Conservation (phyloP, 176 grass and related monocot genomes). For the Bothriochloa decipiens region DNA sequence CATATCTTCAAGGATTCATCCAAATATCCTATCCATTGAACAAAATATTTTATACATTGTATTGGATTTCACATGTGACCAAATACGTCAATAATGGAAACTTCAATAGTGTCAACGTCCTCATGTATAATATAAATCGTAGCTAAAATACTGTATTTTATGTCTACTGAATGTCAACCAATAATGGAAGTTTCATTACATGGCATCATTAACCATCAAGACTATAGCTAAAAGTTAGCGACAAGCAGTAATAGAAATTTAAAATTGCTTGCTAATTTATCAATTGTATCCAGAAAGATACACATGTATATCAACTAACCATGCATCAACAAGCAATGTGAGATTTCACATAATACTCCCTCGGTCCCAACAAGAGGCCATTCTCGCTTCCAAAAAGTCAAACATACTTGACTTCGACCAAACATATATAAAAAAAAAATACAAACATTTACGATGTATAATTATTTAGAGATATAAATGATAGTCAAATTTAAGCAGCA, state of each 20-base stretch:
- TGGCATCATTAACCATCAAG: not conserved
- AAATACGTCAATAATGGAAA: not conserved
- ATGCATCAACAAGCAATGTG: not conserved
- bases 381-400: no score
- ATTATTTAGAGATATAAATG: no score
- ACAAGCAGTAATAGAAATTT: not conserved
- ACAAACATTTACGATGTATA: not conserved
- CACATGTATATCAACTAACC: not conserved
- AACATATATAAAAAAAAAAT: not conserved
- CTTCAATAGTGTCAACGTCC: not conserved
- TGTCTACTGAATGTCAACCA: not conserved
- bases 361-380: no score
- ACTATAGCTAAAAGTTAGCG: not conserved
- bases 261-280: not conserved
- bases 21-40: not conserved
- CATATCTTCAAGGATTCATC: not conserved
- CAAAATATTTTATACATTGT: not conserved
- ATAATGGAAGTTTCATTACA: not conserved
- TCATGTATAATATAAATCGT: not conserved
- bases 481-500: no score
- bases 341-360: not conserved
- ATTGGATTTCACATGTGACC: not conserved
- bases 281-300: not conserved
- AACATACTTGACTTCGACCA: not conserved
- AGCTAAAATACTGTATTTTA: not conserved